Evolutionary conservation across 1,284 basidiomycete species (phyloP), one percentile per base, ranked within the genome.

Genomic region (Lentinula novae-zelandiae): DNA sequence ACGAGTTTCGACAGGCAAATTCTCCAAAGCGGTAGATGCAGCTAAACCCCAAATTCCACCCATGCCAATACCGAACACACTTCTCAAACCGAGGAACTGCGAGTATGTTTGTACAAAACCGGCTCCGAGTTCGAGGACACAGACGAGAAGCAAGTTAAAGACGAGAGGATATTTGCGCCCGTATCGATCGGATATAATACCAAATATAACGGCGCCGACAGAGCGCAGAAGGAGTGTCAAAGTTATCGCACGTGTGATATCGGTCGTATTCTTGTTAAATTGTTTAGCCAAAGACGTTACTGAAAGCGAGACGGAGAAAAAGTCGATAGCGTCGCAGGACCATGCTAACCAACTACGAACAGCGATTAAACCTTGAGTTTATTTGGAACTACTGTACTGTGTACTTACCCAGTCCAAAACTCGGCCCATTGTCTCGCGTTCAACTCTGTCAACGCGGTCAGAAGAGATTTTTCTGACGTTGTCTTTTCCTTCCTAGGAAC

Each of bases 221-320:
- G 92, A 90, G 57, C 96, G 87, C 79, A 97, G 93, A 36, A 98
- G 85, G 1, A 98, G 81, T 0, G 96, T 98, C 53, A 98, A 82
- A 2, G 96, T 98, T 71, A 99, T 95, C 6, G 93, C 84, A 33
- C 86, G 86, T 53, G 91, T 89, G 53, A 90, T 85, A 49, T 76
- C 71, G 46, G 76, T 66, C 0, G 82, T 78, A 0, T 64, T 13
- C 60, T 76, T 79, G 52, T 71, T 57, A 66, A 91, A 92, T 65
- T 87, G 81, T 0, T 63, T 66, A 46, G 80, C 70, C 2, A 95
- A 82, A 15, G 75, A 72, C 1, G 77, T 72, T 20, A 92, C 80
- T 9, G 84, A 86, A 63, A 95, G 81, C 2, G 90, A 90, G 15
- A 94, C 92, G 20, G 85, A 82, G 78, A 95, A 95, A 74, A 93